Evolutionary conservation across 768 basidiomycete species (phyloP).

Genomic region (Dentipellis fragilis): DNA sequence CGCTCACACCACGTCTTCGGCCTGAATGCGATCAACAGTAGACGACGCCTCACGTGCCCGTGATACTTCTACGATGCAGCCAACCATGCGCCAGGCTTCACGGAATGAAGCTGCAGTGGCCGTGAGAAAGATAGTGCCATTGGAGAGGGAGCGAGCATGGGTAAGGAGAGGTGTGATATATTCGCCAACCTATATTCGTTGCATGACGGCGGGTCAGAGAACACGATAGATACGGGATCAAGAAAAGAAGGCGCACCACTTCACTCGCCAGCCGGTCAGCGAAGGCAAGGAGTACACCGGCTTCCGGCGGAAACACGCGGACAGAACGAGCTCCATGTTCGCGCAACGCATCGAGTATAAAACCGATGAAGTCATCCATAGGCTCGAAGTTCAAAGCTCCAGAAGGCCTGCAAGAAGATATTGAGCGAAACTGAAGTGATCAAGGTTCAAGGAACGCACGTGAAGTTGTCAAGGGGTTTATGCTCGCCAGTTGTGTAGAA

Average conservation of each 20-base stretch:
- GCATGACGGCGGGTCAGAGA: not conserved
- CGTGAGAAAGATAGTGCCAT: slow-evolving; percentile 56
- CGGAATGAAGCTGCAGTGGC: slow-evolving; percentile 86
- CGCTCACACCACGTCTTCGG: slow-evolving; percentile 79
- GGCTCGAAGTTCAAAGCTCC: slow-evolving; percentile 73
- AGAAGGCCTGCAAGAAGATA: not conserved
- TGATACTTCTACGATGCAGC: slow-evolving; percentile 55
- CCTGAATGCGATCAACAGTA: slow-evolving; percentile 22
- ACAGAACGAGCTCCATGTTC: slow-evolving; percentile 77
- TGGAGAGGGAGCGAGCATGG: slow-evolving; percentile 66
- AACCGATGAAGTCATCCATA: slow-evolving; percentile 86
- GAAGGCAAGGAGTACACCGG: slow-evolving; percentile 72
- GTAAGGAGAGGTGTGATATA: slow-evolving; percentile 74
- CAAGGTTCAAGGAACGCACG: slow-evolving; percentile 32
- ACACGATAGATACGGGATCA: not conserved
- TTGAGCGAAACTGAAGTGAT: too few relatives aligned
- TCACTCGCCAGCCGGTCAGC: slow-evolving; percentile 78
- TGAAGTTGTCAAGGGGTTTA: slow-evolving; percentile 76
- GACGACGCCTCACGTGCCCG: slow-evolving; percentile 26
- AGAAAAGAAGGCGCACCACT: slow-evolving; percentile 43
- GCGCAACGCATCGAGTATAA: slow-evolving; percentile 50
- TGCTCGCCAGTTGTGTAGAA: slow-evolving; percentile 81
- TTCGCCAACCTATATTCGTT: slow-evolving; percentile 57
- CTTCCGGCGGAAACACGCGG: slow-evolving; percentile 74
- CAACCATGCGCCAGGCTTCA: slow-evolving; percentile 82